Conservation (phyloP, 2,329 filamentous ascomycete genomes). For the Neonectria magnoliae region DNA sequence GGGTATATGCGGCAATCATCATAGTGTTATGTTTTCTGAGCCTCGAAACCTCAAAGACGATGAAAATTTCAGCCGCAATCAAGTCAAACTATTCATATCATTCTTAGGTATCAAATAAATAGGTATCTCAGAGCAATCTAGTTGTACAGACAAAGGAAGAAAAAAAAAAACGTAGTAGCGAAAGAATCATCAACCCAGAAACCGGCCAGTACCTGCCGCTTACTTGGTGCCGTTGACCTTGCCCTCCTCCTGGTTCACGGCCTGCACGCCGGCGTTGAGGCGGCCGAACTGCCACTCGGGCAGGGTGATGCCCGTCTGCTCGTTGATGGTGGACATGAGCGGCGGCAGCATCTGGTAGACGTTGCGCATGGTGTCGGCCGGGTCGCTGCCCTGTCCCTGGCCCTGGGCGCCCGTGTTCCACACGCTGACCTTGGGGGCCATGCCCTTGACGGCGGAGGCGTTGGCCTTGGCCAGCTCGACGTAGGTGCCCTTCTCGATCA, state of each 20-base stretch:
- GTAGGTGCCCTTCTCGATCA: constrained; percentile 86
- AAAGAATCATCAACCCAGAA: background rate
- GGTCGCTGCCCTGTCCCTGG: constrained; percentile 56
- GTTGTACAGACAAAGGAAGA: constrained; percentile 19
- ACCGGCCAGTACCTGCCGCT: background rate
- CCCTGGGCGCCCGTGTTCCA: constrained; percentile 79
- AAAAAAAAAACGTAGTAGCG: background rate
- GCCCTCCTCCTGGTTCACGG: constrained; percentile 42
- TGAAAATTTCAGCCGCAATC: no score
- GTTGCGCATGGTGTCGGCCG: constrained; percentile 74
- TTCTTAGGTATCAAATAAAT: constrained; percentile 18
- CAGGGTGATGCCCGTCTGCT: constrained; percentile 85
- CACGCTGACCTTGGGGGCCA: constrained; percentile 89
- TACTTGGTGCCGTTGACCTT: constrained; percentile 38
- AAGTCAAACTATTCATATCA: background rate
- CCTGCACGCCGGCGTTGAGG: constrained; percentile 49
- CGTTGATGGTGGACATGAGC: constrained; percentile 84
- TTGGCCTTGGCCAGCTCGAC: constrained; percentile 82
- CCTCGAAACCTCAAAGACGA: no score
- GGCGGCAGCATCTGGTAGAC: constrained; percentile 87
- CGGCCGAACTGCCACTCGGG: constrained; percentile 78
- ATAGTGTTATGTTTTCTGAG: no score
- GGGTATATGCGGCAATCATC: no score
- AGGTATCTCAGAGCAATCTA: constrained; percentile 30
- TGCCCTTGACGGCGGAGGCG: constrained; percentile 76